These are phyloP conservation scores for Periglandula ipomoeae DNA, from an alignment of 2,329 filamentous ascomycete species.

Conservation along the genomic window DNA sequence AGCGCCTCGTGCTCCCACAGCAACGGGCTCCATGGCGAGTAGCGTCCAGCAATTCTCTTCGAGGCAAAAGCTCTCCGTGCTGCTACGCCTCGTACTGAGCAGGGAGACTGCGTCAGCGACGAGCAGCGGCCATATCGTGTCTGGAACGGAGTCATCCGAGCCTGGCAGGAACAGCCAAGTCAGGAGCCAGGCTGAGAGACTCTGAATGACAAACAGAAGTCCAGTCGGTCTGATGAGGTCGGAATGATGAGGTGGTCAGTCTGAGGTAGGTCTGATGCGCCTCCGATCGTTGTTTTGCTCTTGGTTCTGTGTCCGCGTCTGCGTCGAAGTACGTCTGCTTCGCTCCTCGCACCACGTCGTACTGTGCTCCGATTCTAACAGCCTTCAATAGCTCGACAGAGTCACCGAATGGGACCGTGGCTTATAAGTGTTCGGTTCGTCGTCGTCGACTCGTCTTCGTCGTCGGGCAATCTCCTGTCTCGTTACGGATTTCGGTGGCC, in stretches of 20 bases:
- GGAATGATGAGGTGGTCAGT: neutral
- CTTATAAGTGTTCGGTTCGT: neutral
- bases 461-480: neutral
- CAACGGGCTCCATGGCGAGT: neutral
- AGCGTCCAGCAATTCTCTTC: neutral
- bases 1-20: neutral
- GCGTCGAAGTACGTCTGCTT: neutral
- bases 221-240: neutral
- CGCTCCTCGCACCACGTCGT: neutral
- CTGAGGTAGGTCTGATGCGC: neutral
- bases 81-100: constrained; percentile 5
- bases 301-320: neutral
- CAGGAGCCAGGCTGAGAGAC: neutral
- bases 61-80: neutral
- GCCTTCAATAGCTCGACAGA: neutral
- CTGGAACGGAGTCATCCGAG: constrained; percentile 8
- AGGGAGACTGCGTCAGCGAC: constrained; percentile 8
- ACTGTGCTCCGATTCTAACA: neutral
- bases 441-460: neutral
- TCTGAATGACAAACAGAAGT: neutral
- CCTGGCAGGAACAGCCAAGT: neutral
- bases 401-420: neutral
- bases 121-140: constrained; percentile 7
- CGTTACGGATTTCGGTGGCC: neutral
- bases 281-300: neutral